Conservation (phyloP, 1,284 basidiomycete genomes). For the Mrakiaceae sp. region DNA sequence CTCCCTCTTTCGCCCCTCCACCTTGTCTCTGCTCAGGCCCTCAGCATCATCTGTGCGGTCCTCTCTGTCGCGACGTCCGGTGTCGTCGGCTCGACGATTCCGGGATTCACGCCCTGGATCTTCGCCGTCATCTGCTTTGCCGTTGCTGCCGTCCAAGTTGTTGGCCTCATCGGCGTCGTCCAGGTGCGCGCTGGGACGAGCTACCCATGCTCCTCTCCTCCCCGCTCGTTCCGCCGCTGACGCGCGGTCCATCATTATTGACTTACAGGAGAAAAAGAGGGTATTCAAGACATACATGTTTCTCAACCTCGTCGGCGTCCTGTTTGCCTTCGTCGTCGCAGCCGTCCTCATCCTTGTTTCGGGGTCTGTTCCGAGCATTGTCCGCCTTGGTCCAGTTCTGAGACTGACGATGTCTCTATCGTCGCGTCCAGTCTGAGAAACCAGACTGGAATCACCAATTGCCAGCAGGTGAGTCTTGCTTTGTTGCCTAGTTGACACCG, state of each 20-base stretch:
- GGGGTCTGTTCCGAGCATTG: neutral
- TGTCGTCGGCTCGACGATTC: constrained; percentile 6
- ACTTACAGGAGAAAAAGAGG: constrained; percentile 8
- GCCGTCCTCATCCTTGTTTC: constrained; percentile 12
- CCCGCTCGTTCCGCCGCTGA: neutral
- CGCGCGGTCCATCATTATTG: neutral
- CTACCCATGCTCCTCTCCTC: neutral
- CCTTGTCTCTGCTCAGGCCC: neutral
- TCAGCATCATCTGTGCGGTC: constrained; percentile 8
- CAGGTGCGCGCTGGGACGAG: constrained; percentile 1
- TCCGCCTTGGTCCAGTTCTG: neutral
- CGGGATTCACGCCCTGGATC: constrained; percentile 12
- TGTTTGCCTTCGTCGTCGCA: constrained; percentile 4
- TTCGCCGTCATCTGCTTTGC: constrained; percentile 15
- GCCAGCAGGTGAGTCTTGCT: no score
- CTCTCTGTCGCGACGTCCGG: constrained; percentile 2
- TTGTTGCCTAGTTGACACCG: no score
- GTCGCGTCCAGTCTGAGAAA: no score
- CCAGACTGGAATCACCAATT: no score
- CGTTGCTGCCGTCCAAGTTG: constrained; percentile 8
- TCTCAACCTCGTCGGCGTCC: neutral
- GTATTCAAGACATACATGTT: constrained; percentile 7
- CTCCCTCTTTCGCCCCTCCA: neutral
- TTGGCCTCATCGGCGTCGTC: constrained; percentile 15
- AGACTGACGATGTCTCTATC: no score